phyloP scores from a whole-genome alignment of 441 rosid genomes.

The Adansonia madagascariensis region DNA sequence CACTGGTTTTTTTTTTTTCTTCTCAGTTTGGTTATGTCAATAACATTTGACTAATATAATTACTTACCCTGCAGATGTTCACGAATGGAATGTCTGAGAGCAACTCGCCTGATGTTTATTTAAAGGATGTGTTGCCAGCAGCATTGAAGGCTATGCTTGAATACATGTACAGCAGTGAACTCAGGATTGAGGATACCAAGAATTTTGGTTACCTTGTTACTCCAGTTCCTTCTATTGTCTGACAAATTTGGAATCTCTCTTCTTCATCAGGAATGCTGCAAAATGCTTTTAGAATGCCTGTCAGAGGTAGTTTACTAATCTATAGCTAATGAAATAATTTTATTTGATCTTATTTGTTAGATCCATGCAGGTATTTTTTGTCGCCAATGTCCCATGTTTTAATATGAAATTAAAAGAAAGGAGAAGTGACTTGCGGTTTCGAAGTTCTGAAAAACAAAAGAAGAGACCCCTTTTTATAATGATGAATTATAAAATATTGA shows the following conservation, averaged over 20 bases:
- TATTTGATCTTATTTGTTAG: slow-evolving; percentile 12
- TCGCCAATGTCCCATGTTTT: slow-evolving; percentile 46
- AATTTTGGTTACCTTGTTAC: slow-evolving; percentile 71
- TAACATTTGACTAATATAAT: slow-evolving; percentile 25
- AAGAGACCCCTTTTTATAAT: slow-evolving; percentile 57
- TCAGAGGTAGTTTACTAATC: slow-evolving; percentile 71
- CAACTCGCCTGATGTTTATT: slow-evolving; percentile 61
- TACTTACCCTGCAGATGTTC: slow-evolving; percentile 71
- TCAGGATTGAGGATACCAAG: slow-evolving; percentile 57
- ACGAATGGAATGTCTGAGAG: slow-evolving; percentile 98
- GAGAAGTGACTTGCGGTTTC: slow-evolving; percentile 67
- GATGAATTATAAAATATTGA: slow-evolving; percentile 75
- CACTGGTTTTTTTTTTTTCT: slow-evolving; percentile 13
- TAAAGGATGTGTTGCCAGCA: slow-evolving; percentile 73
- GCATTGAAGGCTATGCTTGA: slow-evolving; percentile 80
- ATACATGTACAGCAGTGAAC: slow-evolving; percentile 85
- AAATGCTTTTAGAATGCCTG: slow-evolving; percentile 81
- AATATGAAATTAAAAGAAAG: slow-evolving; percentile 58
- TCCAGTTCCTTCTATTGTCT: slow-evolving; percentile 83
- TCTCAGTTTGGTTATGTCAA: slow-evolving; percentile 16
- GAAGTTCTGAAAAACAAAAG: slow-evolving; percentile 73
- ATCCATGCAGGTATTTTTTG: slow-evolving; percentile 31
- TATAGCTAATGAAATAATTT: slow-evolving; percentile 28
- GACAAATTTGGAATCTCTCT: slow-evolving; percentile 83
- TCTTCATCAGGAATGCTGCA: slow-evolving; percentile 98